A percentile compares a stretch with the other conserved stretches of the same genome.
These are phyloP conservation scores for Penicillium sp. DNA, from an alignment of 2,329 filamentous ascomycete genomes.

Conservation along the genomic window DNA sequence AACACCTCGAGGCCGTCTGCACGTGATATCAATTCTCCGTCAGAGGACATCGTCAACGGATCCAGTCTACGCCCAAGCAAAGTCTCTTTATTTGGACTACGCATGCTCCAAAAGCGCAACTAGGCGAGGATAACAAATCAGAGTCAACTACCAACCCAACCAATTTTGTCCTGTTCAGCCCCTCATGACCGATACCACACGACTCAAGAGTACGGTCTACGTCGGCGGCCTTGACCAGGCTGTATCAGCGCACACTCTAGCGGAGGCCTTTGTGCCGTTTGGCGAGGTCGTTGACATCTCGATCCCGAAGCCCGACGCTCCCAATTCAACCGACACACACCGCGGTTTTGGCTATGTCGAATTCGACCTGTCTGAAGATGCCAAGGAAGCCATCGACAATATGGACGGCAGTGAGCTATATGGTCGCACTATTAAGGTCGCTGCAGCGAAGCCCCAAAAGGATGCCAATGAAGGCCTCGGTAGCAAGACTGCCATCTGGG, in stretches of 20 bases:
- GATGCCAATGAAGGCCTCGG: conserved; percentile 79
- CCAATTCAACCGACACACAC: conserved; percentile 71
- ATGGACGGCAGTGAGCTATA: conserved; percentile 98
- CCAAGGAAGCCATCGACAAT: conserved; percentile 93
- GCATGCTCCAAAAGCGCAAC: background rate
- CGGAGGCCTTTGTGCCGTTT: conserved; percentile 92
- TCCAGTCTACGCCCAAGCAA: background rate
- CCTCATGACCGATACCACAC: conserved; percentile 70
- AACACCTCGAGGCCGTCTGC: conserved; percentile 25
- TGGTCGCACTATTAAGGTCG: conserved; percentile 85
- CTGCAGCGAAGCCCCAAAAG: conserved; percentile 85
- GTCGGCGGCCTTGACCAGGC: conserved; percentile 79
- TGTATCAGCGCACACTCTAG: conserved; percentile 68
- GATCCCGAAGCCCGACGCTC: conserved; percentile 78
- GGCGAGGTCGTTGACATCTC: conserved; percentile 91
- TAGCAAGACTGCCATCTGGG: conserved; percentile 92
- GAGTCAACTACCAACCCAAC: too few species aligned
- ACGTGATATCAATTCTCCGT: conserved; percentile 32
- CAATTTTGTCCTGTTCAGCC: too few species aligned
- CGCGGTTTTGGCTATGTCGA: conserved; percentile 96
- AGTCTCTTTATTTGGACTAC: background rate
- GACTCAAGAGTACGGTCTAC: conserved; percentile 87
- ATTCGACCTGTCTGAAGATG: conserved; percentile 78
- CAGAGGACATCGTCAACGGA: background rate
- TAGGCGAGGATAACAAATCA: too few species aligned